Percentiles rank a stretch among this genome's conserved stretches.
Conservation (phyloP, 768 basidiomycete species). For the Porpolomopsis calyptriformis region DNA sequence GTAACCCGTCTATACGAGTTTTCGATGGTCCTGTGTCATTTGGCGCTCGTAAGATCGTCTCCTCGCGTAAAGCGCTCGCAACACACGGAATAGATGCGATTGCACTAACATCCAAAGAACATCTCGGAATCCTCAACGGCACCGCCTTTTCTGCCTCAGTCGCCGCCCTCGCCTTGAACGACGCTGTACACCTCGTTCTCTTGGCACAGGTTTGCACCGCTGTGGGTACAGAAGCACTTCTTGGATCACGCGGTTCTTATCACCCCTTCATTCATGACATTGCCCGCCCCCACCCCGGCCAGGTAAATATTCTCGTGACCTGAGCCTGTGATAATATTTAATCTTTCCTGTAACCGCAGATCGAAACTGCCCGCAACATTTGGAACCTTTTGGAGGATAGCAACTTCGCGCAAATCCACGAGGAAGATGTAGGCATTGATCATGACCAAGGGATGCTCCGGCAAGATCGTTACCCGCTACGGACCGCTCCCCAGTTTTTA, state of each 20-base stretch:
- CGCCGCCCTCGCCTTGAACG: constrained; percentile 59
- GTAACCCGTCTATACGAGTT: constrained; percentile 57
- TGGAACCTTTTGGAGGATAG: constrained; percentile 51
- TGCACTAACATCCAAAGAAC: constrained; percentile 53
- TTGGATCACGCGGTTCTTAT: constrained; percentile 54
- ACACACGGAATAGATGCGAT: constrained; percentile 48
- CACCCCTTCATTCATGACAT: constrained; percentile 63
- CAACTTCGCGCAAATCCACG: constrained; percentile 46
- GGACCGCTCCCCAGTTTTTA: constrained; percentile 66
- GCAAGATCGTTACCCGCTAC: constrained; percentile 64
- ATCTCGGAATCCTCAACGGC: constrained; percentile 63
- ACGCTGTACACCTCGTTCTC: constrained; percentile 51
- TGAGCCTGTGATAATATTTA: not conserved
- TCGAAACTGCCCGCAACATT: constrained; percentile 59
- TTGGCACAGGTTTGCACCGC: constrained; percentile 67
- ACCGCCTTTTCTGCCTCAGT: constrained; percentile 69
- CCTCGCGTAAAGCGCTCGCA: constrained; percentile 41
- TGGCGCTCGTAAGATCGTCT: constrained; percentile 38
- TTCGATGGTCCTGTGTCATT: constrained; percentile 44
- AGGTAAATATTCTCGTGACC: constrained; percentile 27
- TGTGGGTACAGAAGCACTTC: constrained; percentile 68
- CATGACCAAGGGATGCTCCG: constrained; percentile 60
- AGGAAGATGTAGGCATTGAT: constrained; percentile 53
- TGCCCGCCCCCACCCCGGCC: constrained; percentile 73
- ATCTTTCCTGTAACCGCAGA: constrained; percentile 19